Percentiles rank a stretch among this genome's conserved stretches.
These are phyloP conservation scores for Hibiscus trionum DNA, from an alignment of 345 rosid species.

Conservation along the genomic window DNA sequence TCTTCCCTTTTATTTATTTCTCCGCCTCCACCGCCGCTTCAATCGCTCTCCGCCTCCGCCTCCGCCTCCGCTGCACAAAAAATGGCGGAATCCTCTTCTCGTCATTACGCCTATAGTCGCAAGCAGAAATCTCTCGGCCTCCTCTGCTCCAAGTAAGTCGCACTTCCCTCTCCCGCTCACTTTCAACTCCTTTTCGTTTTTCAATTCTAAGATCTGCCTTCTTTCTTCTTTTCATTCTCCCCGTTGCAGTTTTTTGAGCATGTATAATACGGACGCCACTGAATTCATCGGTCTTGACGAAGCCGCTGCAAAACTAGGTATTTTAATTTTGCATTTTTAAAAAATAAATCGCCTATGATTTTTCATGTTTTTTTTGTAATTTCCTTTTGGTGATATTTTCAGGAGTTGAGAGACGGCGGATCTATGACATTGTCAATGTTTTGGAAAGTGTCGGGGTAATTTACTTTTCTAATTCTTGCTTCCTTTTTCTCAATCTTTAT, in stretches of 20 bases:
- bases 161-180: not conserved
- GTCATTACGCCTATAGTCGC: constrained; percentile 60
- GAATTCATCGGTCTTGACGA: constrained; percentile 77
- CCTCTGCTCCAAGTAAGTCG: constrained; percentile 65
- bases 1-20: not conserved
- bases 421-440: constrained; percentile 83
- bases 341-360: not conserved
- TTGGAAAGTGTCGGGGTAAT: constrained; percentile 82
- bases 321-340: not conserved
- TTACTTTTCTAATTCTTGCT: not conserved
- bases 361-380: not conserved
- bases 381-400: not conserved
- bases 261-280: constrained; percentile 60
- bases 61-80: constrained; percentile 1
- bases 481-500: not conserved
- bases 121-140: constrained; percentile 92
- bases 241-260: constrained; percentile 52
- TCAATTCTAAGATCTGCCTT: not conserved
- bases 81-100: constrained; percentile 37
- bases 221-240: not conserved
- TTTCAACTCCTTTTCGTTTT: not conserved
- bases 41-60: not conserved
- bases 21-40: not conserved
- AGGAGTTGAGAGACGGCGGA: constrained; percentile 88
- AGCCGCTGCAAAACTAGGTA: constrained; percentile 72